phyloP scores from a whole-genome alignment of 1,284 basidiomycete genomes.

The Moniliella sp. region DNA sequence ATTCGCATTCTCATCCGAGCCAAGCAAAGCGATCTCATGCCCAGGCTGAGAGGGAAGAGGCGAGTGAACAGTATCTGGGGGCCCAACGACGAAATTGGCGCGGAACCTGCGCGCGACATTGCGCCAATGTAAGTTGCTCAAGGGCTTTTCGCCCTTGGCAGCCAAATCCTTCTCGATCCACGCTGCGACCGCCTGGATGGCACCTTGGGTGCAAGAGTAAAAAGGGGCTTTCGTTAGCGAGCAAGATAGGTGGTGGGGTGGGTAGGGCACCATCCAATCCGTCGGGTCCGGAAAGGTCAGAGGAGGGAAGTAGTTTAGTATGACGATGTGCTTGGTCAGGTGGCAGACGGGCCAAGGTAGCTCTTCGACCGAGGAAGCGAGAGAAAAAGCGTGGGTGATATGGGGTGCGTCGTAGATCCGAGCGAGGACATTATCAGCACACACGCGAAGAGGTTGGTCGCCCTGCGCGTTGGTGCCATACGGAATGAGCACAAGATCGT shows the following conservation, averaged over 20 bases:
- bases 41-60: too few species aligned
- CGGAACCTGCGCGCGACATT: constrained; percentile 10
- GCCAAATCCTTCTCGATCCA: constrained; percentile 10
- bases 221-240: constrained; percentile 20
- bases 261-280: not conserved
- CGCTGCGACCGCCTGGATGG: constrained; percentile 6
- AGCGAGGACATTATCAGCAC: not conserved
- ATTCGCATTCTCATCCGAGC: too few species aligned
- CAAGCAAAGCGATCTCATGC: too few species aligned
- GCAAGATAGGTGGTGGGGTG: constrained; percentile 7
- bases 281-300: not conserved
- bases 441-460: too few species aligned
- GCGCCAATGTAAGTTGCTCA: too few species aligned
- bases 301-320: not conserved
- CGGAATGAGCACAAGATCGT: too few species aligned
- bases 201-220: constrained; percentile 10
- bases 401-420: not conserved
- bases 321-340: too few species aligned
- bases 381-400: not conserved
- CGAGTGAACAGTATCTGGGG: too few species aligned
- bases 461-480: too few species aligned
- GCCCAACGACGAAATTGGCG: constrained; percentile 10
- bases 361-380: not conserved
- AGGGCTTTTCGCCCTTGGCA: constrained; percentile 5
- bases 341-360: constrained; percentile 2